Percentiles rank a stretch among this genome's conserved stretches.
phyloP scores from a whole-genome alignment of 805 yeast genomes.

The Cyberlindnera amylophila region DNA sequence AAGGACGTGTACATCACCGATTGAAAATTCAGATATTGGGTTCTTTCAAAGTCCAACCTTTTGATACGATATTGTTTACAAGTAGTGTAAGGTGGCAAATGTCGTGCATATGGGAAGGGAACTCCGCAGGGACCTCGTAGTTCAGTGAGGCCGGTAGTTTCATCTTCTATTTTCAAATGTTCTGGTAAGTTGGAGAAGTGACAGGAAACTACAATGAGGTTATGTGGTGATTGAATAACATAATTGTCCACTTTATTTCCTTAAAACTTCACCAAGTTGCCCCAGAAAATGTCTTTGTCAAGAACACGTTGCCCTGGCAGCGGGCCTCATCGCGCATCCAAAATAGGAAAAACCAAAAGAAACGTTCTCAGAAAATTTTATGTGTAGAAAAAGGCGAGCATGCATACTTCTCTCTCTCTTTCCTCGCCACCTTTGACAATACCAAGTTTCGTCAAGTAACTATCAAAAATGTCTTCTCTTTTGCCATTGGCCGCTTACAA shows the following conservation, averaged over 20 bases:
- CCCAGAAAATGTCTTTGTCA: background rate
- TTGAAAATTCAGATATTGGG: no score
- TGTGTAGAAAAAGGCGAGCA: constrained; percentile 4
- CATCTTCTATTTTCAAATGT: no score
- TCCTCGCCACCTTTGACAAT: background rate
- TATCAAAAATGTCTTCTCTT: constrained; percentile 55
- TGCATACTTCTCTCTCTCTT: constrained; percentile 4
- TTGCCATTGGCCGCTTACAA: constrained; percentile 85
- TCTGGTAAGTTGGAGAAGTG: no score
- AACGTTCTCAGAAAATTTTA: constrained; percentile 20
- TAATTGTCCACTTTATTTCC: background rate
- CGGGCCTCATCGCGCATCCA: constrained; percentile 21
- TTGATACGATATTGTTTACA: no score
- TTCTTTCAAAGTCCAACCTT: no score
- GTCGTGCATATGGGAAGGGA: constrained; percentile 3
- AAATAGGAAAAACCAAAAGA: constrained; percentile 27
- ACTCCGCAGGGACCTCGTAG: no score
- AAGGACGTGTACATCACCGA: no score
- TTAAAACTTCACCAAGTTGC: background rate
- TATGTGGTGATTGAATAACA: background rate
- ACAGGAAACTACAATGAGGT: no score
- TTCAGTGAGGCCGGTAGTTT: no score
- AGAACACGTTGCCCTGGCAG: constrained; percentile 14
- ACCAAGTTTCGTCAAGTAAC: background rate
- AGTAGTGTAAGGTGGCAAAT: constrained; percentile 7